Evolutionary conservation across 2,329 filamentous ascomycete genomes (phyloP).

Genomic region (Colletotrichum euphorbiae): DNA sequence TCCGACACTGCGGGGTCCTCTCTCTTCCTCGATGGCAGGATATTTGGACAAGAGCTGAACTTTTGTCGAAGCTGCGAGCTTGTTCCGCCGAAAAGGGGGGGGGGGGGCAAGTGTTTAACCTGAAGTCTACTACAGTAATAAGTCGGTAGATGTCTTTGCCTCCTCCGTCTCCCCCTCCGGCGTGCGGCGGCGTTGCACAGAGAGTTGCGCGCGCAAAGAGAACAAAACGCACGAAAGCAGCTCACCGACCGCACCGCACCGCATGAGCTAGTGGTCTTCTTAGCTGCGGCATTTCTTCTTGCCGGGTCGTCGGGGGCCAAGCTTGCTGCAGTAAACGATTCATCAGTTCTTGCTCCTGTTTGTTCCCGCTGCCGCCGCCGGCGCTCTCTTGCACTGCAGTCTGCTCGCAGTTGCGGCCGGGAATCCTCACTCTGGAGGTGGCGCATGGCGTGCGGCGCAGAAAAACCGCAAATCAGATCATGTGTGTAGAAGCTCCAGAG

Average conservation of each 20-base stretch:
- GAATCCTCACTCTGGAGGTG: background rate
- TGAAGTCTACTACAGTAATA: too few species aligned
- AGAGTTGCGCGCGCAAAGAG: too few species aligned
- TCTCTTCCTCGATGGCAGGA: background rate
- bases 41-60: too few species aligned
- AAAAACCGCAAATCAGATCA: constrained; percentile 19
- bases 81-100: too few species aligned
- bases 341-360: background rate
- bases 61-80: too few species aligned
- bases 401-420: background rate
- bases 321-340: background rate
- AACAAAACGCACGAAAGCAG: background rate
- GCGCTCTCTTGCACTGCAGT: too few species aligned
- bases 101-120: too few species aligned
- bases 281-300: background rate
- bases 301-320: background rate
- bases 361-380: too few species aligned
- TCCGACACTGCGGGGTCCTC: background rate
- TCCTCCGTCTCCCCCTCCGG: too few species aligned
- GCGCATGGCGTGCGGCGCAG: background rate
- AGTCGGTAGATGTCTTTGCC: too few species aligned
- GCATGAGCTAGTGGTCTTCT: background rate
- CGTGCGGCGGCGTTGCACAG: too few species aligned
- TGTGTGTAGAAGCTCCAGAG: constrained; percentile 5
- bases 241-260: background rate